Evolutionary conservation across 768 basidiomycete species (phyloP).

Genomic region (Serendipita vermifera): DNA sequence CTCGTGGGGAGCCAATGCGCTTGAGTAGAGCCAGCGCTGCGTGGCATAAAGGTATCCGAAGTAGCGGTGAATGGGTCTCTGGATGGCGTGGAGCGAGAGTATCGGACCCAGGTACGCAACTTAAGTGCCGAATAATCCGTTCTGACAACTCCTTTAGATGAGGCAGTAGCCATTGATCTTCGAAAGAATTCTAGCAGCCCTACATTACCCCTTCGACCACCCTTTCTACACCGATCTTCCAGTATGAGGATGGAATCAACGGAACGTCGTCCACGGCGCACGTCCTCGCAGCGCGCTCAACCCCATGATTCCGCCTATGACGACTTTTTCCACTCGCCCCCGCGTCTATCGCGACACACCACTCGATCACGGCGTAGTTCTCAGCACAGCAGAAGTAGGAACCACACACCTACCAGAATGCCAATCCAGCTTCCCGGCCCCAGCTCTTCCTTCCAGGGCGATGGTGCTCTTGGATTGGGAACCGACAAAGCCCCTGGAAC

Average conservation of each 20-base stretch:
- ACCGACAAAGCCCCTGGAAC: too few species aligned
- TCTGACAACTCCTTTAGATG: too few species aligned
- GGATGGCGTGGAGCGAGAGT: neutral
- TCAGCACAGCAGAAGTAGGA: neutral
- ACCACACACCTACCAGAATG: neutral
- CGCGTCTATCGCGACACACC: neutral
- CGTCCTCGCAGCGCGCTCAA: neutral
- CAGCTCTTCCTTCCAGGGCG: neutral
- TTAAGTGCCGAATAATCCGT: too few species aligned
- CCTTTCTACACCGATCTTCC: too few species aligned
- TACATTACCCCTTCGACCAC: too few species aligned
- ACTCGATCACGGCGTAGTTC: constrained; percentile 1
- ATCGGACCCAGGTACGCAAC: too few species aligned
- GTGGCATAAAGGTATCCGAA: neutral
- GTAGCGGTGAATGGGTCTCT: neutral
- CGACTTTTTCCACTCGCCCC: neutral
- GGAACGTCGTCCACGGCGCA: neutral
- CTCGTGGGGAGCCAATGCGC: constrained; percentile 17
- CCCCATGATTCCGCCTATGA: neutral
- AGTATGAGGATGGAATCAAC: too few species aligned
- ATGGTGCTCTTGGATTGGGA: too few species aligned
- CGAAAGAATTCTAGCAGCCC: too few species aligned
- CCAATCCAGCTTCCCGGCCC: neutral
- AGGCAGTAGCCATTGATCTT: too few species aligned
- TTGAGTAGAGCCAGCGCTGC: neutral